Base-by-base conservation (phyloP, 192 early-diverging fungal species). In the Coemansia sp. region DNA sequence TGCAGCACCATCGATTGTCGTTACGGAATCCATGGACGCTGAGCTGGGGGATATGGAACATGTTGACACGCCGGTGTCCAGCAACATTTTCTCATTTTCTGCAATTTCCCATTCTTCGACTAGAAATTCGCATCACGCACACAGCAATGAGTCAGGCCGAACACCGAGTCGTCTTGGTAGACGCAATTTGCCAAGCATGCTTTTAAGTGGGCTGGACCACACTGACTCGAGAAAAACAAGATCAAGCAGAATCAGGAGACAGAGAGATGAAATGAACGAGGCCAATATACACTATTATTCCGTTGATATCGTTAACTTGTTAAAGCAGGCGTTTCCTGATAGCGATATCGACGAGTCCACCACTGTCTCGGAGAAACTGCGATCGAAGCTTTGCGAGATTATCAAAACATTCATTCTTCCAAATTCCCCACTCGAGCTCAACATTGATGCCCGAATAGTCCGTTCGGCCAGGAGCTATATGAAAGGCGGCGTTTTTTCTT, bases 391-490 rank as follows among this genome's bases (percentile, higher is more conserved):
- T 25, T 32, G 25, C 16, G 70, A 70, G 4, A 69, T 78, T 36
- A 49, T 69, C 38, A 63, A 50, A 14, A 73, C 71, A 20, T 78
- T 67, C 62, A 68, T 78, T 40, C 63, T 78, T 6, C 71, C 76
- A 2, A 36, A 40, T 7, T 61, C 76, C 40, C 54, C 71, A 2
- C 50, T 69, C 48, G 76, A 68, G 18, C 59, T 79, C 29, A 79
- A 79, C 48, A 42, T 57, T 2, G 55, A 48, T 10, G 45, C 57
- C 7, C 31, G 32, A 4, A 67, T 73, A 1, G 56, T 73, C 1
- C 33, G 40, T 11, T 12, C 22, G 7, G 55, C 60, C 20, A 60
- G 54, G n/a, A 54, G 2, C 5, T 78, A 68, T 63, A 48, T 69
- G 34, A 28, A 22, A 8, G 76, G 76, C 6, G 64, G 48, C 17